phyloP scores from a whole-genome alignment of 192 early-diverging fungal genomes.

The Podila horticola region DNA sequence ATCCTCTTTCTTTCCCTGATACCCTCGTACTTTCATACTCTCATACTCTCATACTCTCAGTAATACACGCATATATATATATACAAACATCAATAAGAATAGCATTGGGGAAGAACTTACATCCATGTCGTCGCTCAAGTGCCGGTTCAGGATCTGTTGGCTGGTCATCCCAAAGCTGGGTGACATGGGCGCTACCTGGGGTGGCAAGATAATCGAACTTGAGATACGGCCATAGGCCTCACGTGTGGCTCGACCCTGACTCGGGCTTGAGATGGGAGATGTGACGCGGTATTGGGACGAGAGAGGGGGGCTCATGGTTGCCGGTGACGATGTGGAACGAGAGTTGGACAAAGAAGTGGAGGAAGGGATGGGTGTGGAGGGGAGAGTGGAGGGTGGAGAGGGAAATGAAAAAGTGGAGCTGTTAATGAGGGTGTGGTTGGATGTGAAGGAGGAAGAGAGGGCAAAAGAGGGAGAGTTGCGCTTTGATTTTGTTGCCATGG shows the following conservation, averaged over 20 bases:
- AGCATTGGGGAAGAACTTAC: conserved; percentile 20
- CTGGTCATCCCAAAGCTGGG: conserved; percentile 35
- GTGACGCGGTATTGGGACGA: neutral
- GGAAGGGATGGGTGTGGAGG: neutral
- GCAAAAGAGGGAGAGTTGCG: neutral
- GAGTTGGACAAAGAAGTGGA: conserved; percentile 3
- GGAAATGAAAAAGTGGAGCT: neutral
- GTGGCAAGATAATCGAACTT: conserved; percentile 30
- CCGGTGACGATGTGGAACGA: neutral
- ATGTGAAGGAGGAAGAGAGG: conserved; percentile 5
- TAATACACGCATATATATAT: neutral
- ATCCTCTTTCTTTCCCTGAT: no score
- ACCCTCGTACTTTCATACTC: neutral
- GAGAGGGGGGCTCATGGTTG: neutral
- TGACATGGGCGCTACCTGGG: conserved; percentile 13
- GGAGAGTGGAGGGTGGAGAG: neutral
- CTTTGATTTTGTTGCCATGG: neutral
- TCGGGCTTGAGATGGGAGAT: conserved; percentile 19
- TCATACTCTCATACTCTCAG: no score
- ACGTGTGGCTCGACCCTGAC: conserved; percentile 2
- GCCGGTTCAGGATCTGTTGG: conserved; percentile 13
- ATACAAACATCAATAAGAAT: no score
- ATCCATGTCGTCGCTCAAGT: conserved; percentile 32
- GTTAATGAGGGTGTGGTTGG: conserved; percentile 4
- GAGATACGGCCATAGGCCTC: conserved; percentile 31